phyloP scores from a whole-genome alignment of 2,329 filamentous ascomycete species.

The Calonectria hawksworthii region DNA sequence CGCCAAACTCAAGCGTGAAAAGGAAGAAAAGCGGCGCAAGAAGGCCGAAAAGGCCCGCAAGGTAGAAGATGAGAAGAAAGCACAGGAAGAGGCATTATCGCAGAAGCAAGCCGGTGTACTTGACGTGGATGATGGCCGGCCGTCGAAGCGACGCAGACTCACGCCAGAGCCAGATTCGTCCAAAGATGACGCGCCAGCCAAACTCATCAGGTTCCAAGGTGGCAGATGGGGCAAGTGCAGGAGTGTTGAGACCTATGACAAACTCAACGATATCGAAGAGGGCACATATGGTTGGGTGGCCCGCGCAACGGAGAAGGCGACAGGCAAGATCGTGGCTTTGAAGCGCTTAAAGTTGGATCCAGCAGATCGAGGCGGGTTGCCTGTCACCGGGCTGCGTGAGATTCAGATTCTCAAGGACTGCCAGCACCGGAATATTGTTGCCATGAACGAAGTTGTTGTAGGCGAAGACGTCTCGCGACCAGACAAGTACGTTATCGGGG shows the following conservation, averaged over 20 bases:
- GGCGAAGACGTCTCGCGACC: slow-evolving; percentile 71
- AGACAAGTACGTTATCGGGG: slow-evolving; percentile 61
- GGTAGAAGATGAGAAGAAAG: slow-evolving; percentile 63
- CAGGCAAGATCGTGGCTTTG: slow-evolving; percentile 87
- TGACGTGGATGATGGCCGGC: slow-evolving; percentile 53
- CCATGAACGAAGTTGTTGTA: slow-evolving; percentile 86
- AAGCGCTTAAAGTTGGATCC: slow-evolving; percentile 94
- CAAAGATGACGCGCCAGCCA: slow-evolving; percentile 53
- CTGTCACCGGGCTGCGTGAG: slow-evolving; percentile 92
- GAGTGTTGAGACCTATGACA: slow-evolving; percentile 89
- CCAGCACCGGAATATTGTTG: slow-evolving; percentile 85
- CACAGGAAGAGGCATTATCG: slow-evolving; percentile 51
- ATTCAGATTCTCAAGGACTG: slow-evolving; percentile 91
- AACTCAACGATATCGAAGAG: slow-evolving; percentile 97
- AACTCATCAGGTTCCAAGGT: slow-evolving; percentile 79
- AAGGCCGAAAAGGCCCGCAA: slow-evolving; percentile 86
- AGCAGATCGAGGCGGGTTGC: slow-evolving; percentile 80
- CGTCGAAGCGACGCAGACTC: slow-evolving; percentile 74
- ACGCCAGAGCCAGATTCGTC: slow-evolving; percentile 58
- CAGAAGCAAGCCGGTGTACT: slow-evolving; percentile 8
- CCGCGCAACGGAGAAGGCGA: slow-evolving; percentile 80
- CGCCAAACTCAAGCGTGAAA: slow-evolving; percentile 81
- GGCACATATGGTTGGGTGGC: slow-evolving; percentile 97
- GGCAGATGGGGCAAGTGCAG: slow-evolving; percentile 78
- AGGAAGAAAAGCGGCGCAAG: slow-evolving; percentile 87